phyloP scores from a whole-genome alignment of 1,139 yeast species.

The Starmera stellimalicola region DNA sequence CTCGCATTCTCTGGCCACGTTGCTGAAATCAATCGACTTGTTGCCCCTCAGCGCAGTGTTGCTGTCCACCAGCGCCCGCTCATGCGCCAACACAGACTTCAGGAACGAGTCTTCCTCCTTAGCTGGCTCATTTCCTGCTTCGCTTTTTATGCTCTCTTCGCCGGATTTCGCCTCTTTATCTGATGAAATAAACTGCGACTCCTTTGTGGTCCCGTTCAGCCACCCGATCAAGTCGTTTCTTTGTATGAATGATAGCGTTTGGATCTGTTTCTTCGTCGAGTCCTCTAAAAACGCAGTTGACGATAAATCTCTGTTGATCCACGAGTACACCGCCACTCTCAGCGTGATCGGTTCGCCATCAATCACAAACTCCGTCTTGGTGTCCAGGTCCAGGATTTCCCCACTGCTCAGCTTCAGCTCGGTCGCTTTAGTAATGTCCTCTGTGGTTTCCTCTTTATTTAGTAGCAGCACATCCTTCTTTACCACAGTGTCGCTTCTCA shows the following conservation, averaged over 20 bases:
- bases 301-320: slow-evolving; percentile 65
- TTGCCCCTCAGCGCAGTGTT: slow-evolving; percentile 73
- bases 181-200: slow-evolving; percentile 37
- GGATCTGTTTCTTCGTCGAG: slow-evolving; percentile 55
- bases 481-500: slow-evolving; percentile 10
- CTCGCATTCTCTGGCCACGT: slow-evolving; percentile 65
- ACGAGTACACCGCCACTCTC: slow-evolving; percentile 66
- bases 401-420: slow-evolving; percentile 12
- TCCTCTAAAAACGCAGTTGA: slow-evolving; percentile 77
- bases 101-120: slow-evolving; percentile 41
- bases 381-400: slow-evolving; percentile 26
- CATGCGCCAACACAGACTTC: slow-evolving; percentile 44
- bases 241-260: slow-evolving; percentile 75
- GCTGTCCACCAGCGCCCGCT: slow-evolving; percentile 66
- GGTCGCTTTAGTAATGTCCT: slow-evolving; percentile 22
- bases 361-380: slow-evolving; percentile 46
- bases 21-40: slow-evolving; percentile 64
- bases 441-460: slow-evolving; percentile 18
- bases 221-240: slow-evolving; percentile 78
- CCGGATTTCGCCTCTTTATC: no score
- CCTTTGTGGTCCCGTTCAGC: slow-evolving; percentile 59
- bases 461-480: slow-evolving; percentile 11
- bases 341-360: slow-evolving; percentile 45
- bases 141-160: not conserved
- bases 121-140: slow-evolving; percentile 1